Conservation (phyloP, 805 yeast genomes). For the Allodekkera sacchari region DNA sequence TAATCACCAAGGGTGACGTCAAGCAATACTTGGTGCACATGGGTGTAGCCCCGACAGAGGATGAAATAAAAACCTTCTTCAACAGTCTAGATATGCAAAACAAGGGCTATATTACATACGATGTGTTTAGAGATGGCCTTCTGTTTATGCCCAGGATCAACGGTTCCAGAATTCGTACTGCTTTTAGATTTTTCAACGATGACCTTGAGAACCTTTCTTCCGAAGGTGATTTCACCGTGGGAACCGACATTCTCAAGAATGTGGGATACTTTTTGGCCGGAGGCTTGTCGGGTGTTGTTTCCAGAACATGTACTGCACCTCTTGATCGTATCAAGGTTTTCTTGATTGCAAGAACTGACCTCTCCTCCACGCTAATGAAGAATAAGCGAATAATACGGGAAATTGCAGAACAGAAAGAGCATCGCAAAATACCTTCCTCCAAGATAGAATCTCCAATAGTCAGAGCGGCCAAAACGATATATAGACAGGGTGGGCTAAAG, state of each 20-base stretch:
- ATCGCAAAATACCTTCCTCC: slow-evolving; percentile 30
- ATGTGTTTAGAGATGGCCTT: slow-evolving; percentile 79
- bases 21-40: slow-evolving; percentile 52
- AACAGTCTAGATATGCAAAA: slow-evolving; percentile 43
- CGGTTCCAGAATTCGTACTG: slow-evolving; percentile 74
- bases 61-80: slow-evolving; percentile 49
- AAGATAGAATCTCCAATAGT: slow-evolving; percentile 65
- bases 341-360: slow-evolving; percentile 82
- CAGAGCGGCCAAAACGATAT: slow-evolving; percentile 73
- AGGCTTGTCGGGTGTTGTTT: slow-evolving; percentile 90
- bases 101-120: slow-evolving; percentile 67
- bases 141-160: slow-evolving; percentile 73
- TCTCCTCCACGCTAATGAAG: slow-evolving; percentile 59
- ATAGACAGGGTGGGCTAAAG: slow-evolving; percentile 79
- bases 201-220: slow-evolving; percentile 71
- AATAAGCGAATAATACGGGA: slow-evolving; percentile 35
- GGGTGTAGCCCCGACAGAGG: slow-evolving; percentile 42
- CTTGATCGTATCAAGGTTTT: slow-evolving; percentile 92
- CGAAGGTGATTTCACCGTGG: slow-evolving; percentile 87
- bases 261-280: slow-evolving; percentile 91
- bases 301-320: slow-evolving; percentile 95
- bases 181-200: slow-evolving; percentile 71
- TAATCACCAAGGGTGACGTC: slow-evolving; percentile 56
- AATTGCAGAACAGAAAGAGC: slow-evolving; percentile 29
- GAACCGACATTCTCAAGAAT: slow-evolving; percentile 71